A percentile compares a stretch with the other conserved stretches of the same genome.
Conservation (phyloP, 139 green algal genomes). For the Chlamydomonas eustigma region DNA sequence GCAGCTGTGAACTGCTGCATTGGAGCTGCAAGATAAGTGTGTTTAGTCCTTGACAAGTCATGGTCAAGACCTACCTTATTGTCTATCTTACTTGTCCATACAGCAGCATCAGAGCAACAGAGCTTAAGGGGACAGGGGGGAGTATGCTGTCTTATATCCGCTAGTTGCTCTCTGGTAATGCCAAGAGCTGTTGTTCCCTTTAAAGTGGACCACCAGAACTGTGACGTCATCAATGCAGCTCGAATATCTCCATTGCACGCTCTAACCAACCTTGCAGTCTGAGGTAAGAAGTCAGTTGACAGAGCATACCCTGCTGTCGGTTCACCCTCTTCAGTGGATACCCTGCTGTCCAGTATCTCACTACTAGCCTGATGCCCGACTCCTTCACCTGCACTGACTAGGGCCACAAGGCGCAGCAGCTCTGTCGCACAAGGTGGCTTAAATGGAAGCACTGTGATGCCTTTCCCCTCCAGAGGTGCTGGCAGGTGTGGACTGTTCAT, state of each 20-base stretch:
- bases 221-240: not conserved
- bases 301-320: not conserved
- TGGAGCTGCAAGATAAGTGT: not conserved
- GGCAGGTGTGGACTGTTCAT: not conserved
- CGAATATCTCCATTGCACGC: not conserved
- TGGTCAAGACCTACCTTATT: not conserved
- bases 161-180: too few relatives aligned
- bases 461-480: not conserved
- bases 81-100: not conserved
- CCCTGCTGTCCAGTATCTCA: not conserved
- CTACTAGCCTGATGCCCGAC: too few relatives aligned
- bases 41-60: too few relatives aligned
- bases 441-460: not conserved
- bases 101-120: not conserved
- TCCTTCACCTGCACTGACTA: not conserved
- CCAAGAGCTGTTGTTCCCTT: not conserved
- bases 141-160: not conserved
- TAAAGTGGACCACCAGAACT: not conserved
- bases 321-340: not conserved
- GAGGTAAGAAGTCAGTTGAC: too few relatives aligned
- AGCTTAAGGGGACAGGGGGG: not conserved
- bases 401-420: conserved; percentile 4
- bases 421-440: not conserved
- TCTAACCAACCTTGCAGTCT: not conserved
- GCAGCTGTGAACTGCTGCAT: not conserved